Base-by-base conservation (phyloP, 805 yeast species). In the Wickerhamiella azymoides region DNA sequence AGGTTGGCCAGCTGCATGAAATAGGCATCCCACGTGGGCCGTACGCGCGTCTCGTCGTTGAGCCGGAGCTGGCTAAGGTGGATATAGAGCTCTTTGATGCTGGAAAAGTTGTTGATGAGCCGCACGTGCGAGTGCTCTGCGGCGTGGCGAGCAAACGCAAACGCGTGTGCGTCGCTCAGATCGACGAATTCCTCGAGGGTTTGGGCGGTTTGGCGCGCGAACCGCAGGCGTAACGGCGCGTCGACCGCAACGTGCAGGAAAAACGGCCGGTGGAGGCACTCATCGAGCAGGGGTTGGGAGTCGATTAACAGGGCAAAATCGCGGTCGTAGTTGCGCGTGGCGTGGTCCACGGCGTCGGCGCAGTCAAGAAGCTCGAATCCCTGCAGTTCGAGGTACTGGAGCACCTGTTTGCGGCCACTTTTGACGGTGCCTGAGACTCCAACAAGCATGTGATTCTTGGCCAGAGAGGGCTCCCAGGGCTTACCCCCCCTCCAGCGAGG, bases 11-110 rank as follows among this genome's bases (percentile, higher is more conserved):
- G 64, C 37, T 78, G 69, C 98, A 92, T 92, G 62, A 92, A 92
- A 60, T 92, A 92, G 1, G 89, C 74, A 60, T 92, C 98, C 99
- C 99, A 92, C 3, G 79, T 74, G 1, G 99, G 99, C 47, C 99
- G 67, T 28, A 84, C 67, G 30, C 94, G 65, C 17, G 75, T 65
- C 17, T 66, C 61, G 43, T 84, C 79, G 48, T 61, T 48, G 9
- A 78, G 52, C 47, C 75, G 59, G 10, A 76, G 55, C 7, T 58
- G 51, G n/a, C 63, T 54, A 1, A 78, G 61, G 26, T 64, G 63
- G 0, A 54, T 49, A 43, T 63, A 62, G 14, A 77, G 61, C 13
- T 63, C 62, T 19, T 57, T 62, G 3, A 65, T 49, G 45, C 71
- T 52, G 11, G 48, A 53, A 3, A 70, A 57, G 18, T 67, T 65